These are phyloP conservation scores for Aphanomyces stellatus DNA, from an alignment of 352 stramenopile genomes.

Conservation along the genomic window DNA sequence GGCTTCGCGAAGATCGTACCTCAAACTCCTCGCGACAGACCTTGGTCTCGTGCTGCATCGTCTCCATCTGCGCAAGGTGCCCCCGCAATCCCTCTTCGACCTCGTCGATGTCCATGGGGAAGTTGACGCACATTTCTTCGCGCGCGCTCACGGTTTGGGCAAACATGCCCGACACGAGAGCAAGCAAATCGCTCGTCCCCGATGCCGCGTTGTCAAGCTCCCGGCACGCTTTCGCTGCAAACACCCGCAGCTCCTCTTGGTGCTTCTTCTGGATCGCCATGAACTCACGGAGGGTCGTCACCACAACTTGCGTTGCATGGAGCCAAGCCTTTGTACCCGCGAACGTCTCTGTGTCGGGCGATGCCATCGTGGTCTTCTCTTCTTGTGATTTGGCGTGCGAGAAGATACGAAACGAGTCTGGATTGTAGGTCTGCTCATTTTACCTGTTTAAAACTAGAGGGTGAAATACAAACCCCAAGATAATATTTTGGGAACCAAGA, in stretches of 20 bases:
- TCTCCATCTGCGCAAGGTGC: not conserved
- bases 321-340: not conserved
- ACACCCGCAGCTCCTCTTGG: constrained; percentile 12
- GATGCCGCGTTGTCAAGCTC: not conserved
- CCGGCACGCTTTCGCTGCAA: not conserved
- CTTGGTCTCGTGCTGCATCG: not conserved
- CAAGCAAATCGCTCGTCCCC: not conserved
- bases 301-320: constrained; percentile 11
- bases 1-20: not conserved
- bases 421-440: too few species aligned
- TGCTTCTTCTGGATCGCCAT: constrained; percentile 16
- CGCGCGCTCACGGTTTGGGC: constrained; percentile 9
- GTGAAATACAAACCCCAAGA: too few species aligned
- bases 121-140: constrained; percentile 15
- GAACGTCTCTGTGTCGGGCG: not conserved
- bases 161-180: constrained; percentile 14
- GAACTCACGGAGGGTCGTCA: constrained; percentile 4
- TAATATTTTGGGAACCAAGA: too few species aligned
- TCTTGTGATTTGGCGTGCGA: too few species aligned
- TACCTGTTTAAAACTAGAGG: too few species aligned
- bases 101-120: constrained; percentile 15
- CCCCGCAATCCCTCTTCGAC: constrained; percentile 4
- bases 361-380: not conserved
- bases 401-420: too few species aligned
- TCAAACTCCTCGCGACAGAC: not conserved